phyloP scores from a whole-genome alignment of 192 early-diverging fungal species.

The Mortierella claussenii region DNA sequence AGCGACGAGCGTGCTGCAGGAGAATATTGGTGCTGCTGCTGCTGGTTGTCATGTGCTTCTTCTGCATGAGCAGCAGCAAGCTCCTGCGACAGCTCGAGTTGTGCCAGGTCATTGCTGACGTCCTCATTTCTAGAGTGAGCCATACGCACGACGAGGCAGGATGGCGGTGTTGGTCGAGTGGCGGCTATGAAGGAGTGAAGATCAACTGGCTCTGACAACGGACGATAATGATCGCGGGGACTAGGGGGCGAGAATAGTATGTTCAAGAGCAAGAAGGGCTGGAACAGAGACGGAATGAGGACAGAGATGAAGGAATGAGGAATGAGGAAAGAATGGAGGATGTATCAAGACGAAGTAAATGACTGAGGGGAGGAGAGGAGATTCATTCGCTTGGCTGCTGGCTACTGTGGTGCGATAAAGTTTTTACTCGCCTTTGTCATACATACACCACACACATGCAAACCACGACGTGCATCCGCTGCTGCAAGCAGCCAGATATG shows the following conservation, averaged over 20 bases:
- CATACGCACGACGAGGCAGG: constrained; percentile 12
- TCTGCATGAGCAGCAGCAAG: constrained; percentile 12
- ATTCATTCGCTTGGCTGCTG: too few relatives aligned
- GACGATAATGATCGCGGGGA: not conserved
- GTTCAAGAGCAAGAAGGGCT: not conserved
- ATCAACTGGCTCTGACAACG: not conserved
- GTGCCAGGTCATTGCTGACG: constrained; percentile 30
- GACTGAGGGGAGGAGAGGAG: too few relatives aligned
- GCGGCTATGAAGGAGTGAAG: not conserved
- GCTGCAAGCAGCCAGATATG: too few relatives aligned
- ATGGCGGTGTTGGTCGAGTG: not conserved
- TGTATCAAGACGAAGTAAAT: too few relatives aligned
- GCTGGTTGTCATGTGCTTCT: not conserved
- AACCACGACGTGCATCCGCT: too few relatives aligned
- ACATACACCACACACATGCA: too few relatives aligned
- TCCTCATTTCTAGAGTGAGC: constrained; percentile 26
- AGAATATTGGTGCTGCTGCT: constrained; percentile 1
- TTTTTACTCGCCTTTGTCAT: too few relatives aligned
- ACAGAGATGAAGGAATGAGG: not conserved
- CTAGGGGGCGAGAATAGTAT: not conserved
- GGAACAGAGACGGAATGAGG: not conserved
- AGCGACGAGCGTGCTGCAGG: constrained; percentile 5
- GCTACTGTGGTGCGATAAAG: too few relatives aligned
- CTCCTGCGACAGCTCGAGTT: constrained; percentile 27
- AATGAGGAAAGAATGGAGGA: not conserved